A percentile compares a stretch with the other conserved stretches of the same genome.
Evolutionary conservation across 345 rosid genomes (phyloP).

Genomic region (Eucalyptus sp.): DNA sequence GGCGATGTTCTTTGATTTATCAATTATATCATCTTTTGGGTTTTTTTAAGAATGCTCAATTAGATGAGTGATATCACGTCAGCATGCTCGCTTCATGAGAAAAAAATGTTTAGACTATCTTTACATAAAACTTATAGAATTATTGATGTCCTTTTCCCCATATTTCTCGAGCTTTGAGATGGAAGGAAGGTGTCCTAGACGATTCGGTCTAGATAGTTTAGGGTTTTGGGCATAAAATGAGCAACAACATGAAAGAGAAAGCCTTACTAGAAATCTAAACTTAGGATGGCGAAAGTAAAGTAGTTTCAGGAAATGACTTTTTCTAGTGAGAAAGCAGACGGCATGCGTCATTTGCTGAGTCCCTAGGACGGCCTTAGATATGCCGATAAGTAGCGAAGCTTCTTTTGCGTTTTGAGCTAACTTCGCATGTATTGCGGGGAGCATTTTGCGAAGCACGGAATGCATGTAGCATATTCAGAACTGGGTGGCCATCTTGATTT

Average conservation of each 20-base stretch:
- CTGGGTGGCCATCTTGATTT: not conserved
- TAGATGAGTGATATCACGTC: not conserved
- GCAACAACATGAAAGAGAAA: not conserved
- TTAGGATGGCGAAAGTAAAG: not conserved
- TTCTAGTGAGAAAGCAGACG: not conserved
- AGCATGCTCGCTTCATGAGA: rapidly evolving
- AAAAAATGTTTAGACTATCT: not conserved
- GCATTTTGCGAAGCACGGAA: not conserved
- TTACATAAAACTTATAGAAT: not conserved
- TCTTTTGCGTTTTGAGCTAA: not conserved
- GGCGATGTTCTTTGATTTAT: not conserved
- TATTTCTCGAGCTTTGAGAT: not conserved
- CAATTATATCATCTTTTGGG: not conserved
- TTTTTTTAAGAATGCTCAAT: not conserved
- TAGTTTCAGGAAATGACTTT: not conserved
- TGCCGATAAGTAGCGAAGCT: not conserved
- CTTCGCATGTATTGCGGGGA: not conserved
- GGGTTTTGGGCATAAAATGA: not conserved
- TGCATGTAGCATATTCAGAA: not conserved
- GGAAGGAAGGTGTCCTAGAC: not conserved
- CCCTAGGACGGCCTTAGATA: not conserved
- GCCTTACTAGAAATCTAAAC: not conserved
- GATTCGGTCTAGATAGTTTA: not conserved
- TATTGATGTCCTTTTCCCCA: not conserved
- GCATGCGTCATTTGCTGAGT: not conserved